Evolutionary conservation across 2,329 filamentous ascomycete species (phyloP), one percentile per base, ranked within the genome.

Genomic region (Diaporthe sp.): DNA sequence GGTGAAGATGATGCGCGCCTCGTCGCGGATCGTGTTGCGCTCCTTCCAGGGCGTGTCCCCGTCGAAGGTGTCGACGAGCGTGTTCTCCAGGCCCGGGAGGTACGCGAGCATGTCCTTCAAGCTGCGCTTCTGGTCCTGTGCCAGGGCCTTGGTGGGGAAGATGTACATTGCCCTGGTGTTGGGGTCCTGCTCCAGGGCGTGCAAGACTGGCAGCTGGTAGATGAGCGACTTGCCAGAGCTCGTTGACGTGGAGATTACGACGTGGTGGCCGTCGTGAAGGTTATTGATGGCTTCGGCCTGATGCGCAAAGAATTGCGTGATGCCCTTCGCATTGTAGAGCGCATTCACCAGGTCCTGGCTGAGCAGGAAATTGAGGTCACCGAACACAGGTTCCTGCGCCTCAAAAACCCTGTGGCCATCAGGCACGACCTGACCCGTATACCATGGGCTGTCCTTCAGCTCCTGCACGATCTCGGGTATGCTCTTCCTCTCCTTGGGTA

Each of bases 151-250:
- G 0, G 97, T 99, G 0, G 97, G 97, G 77, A 99, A 99, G 49
- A 99, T 98, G 82, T 98, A 98, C 92, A 99, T 95, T 3, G 97
- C 97, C 79, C 97, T 89, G 12, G 94, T 94, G 74, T 92, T 88
- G 2, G 84, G 86, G 80, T 98, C 94, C 71, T 91, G 87, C 83
- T 99, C 96, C 2, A 99, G 86, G 68, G 95, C 94, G 81, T 98
- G 92, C 15, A 99, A 86, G 59, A 99, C 95, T 0, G 97, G 97
- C 22, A 99, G 89, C 81, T 99, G 97, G 81, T 98, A 99, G 77
- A 99, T 98, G n/a, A 99, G 86, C 8, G 95, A 98, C 83, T 99
- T 99, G 15, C 97, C 97, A 1, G 97, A 99, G 81, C 95, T 98
- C 0, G 97, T 99, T 0, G 96, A 98, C 0, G 97, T 99, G 1